phyloP scores from a whole-genome alignment of 805 yeast genomes.

The Barnettozyma sp. region DNA sequence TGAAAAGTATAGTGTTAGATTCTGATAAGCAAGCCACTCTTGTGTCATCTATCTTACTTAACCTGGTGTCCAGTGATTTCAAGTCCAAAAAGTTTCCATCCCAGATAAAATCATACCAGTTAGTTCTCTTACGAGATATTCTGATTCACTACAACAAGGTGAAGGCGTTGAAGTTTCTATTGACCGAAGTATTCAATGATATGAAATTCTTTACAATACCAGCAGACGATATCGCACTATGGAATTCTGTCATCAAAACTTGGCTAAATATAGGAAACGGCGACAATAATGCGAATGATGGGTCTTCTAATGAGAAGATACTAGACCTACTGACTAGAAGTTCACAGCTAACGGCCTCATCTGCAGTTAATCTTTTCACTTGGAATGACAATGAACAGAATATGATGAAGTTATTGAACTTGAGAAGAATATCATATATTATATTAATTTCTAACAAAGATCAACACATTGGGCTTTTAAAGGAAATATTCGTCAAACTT shows the following conservation, averaged over 20 bases:
- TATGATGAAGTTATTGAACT: constrained; percentile 41
- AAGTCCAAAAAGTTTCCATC: constrained; percentile 37
- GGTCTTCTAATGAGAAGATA: constrained; percentile 38
- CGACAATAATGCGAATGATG: constrained; percentile 1
- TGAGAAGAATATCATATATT: constrained; percentile 60
- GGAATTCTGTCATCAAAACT: constrained; percentile 49
- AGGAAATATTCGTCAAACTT: constrained; percentile 39
- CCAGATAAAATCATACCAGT: constrained; percentile 33
- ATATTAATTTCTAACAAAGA: constrained; percentile 57
- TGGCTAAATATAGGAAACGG: constrained; percentile 58
- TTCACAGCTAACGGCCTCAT: constrained; percentile 36
- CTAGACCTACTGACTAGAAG: constrained; percentile 38
- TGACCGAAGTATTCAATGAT: constrained; percentile 63
- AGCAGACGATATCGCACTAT: constrained; percentile 27
- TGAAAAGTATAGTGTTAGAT: constrained; percentile 35
- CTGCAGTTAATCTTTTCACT: constrained; percentile 55
- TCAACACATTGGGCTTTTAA: constrained; percentile 40
- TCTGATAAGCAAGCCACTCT: constrained; percentile 50
- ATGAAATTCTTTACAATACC: constrained; percentile 42
- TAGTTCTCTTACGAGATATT: constrained; percentile 37
- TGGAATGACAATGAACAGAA: constrained; percentile 65
- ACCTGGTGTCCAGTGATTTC: constrained; percentile 45
- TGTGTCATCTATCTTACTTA: constrained; percentile 46
- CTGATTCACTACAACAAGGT: constrained; percentile 26
- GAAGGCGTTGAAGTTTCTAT: constrained; percentile 57